These are phyloP conservation scores for Pichia paraexigua DNA, from an alignment of 805 yeast species.

Conservation along the genomic window DNA sequence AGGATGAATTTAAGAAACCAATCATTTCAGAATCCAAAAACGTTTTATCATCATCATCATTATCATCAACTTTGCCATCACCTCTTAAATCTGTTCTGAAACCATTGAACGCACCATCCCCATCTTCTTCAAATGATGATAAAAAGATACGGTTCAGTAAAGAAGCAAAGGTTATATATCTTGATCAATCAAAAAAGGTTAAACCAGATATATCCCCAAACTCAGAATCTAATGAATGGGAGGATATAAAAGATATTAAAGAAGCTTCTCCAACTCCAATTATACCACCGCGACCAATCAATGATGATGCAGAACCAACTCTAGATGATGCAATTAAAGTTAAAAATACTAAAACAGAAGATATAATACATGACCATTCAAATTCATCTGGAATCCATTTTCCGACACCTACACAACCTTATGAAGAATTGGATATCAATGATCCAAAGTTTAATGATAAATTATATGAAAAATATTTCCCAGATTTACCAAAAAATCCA, in stretches of 20 bases:
- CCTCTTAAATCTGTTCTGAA: slow-evolving; percentile 13
- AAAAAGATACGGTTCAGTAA: slow-evolving; percentile 25
- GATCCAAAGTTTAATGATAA: slow-evolving; percentile 76
- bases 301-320: slow-evolving; percentile 32
- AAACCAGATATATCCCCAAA: not conserved
- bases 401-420: slow-evolving; percentile 40
- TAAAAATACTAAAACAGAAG: slow-evolving; percentile 29
- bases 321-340: slow-evolving; percentile 34
- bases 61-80: not conserved
- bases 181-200: slow-evolving; percentile 11
- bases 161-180: slow-evolving; percentile 27
- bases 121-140: slow-evolving; percentile 5
- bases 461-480: slow-evolving; percentile 77
- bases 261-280: slow-evolving; percentile 23
- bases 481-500: slow-evolving; percentile 79
- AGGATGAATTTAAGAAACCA: slow-evolving; percentile 8
- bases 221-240: slow-evolving; percentile 35
- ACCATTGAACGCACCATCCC: slow-evolving; percentile 3
- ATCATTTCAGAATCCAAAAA: not conserved
- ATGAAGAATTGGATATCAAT: slow-evolving; percentile 42
- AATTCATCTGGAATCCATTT: slow-evolving; percentile 45
- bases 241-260: slow-evolving; percentile 41
- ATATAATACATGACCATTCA: slow-evolving; percentile 26
- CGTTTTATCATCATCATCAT: slow-evolving; percentile 4
- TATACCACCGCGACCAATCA: slow-evolving; percentile 10